Evolutionary conservation across 768 basidiomycete species (phyloP).

Genomic region (Neoboletus subvelutipes): DNA sequence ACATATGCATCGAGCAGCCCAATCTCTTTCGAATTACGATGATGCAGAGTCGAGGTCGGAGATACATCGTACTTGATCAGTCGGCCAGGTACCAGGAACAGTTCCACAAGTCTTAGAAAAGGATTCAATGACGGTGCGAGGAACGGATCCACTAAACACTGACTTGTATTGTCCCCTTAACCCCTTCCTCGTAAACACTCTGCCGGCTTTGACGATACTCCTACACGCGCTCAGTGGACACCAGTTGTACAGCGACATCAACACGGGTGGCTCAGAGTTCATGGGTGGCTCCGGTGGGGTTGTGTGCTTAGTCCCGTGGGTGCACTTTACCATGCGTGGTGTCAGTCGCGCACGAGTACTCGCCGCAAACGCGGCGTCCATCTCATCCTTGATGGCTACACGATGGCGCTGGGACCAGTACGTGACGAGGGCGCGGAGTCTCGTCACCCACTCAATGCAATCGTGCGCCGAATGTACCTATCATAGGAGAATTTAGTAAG

Average conservation of each 20-base stretch:
- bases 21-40: slow-evolving; percentile 52
- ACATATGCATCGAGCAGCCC: slow-evolving; percentile 76
- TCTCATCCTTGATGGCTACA: slow-evolving; percentile 74
- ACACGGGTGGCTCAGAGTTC: slow-evolving; percentile 54
- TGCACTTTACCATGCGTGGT: slow-evolving; percentile 40
- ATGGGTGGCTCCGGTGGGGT: slow-evolving; percentile 50
- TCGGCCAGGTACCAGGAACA: slow-evolving; percentile 75
- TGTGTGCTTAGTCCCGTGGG: slow-evolving; percentile 39
- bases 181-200: slow-evolving; percentile 70
- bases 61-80: slow-evolving; percentile 69
- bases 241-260: slow-evolving; percentile 80
- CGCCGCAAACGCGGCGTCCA: slow-evolving; percentile 63
- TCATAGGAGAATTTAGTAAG: neutral
- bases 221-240: slow-evolving; percentile 81
- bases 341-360: slow-evolving; percentile 58
- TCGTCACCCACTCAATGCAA: slow-evolving; percentile 84
- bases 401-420: slow-evolving; percentile 84
- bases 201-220: slow-evolving; percentile 70
- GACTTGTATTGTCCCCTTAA: slow-evolving; percentile 77
- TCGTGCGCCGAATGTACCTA: slow-evolving; percentile 65
- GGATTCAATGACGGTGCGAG: neutral
- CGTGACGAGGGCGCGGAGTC: slow-evolving; percentile 61
- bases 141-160: slow-evolving; percentile 25
- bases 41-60: slow-evolving; percentile 57
- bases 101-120: slow-evolving; percentile 56